Conservation (phyloP, 306 rosid genomes). For the Rosa multiflora region DNA sequence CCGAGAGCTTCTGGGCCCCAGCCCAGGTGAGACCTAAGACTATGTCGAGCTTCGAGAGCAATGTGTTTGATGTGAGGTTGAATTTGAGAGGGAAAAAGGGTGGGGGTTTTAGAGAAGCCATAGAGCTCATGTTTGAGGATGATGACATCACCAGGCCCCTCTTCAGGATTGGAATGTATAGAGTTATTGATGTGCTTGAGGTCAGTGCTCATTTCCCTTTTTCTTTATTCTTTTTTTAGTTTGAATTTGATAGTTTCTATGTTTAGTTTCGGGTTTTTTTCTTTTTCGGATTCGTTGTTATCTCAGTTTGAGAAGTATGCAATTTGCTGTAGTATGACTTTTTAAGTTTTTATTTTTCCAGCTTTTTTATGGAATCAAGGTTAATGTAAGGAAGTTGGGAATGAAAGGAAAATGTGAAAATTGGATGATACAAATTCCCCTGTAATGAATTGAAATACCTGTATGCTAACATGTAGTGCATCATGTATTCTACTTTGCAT, state of each 20-base stretch:
- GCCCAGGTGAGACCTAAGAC: constrained; percentile 23
- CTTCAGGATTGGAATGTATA: constrained; percentile 57
- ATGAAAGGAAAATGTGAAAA: background rate
- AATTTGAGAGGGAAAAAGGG: constrained; percentile 82
- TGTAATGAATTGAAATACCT: background rate
- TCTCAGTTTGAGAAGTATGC: background rate
- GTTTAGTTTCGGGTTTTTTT: background rate
- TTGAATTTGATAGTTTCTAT: background rate
- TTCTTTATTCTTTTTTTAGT: background rate
- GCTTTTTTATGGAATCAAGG: background rate
- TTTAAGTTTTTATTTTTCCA: too few species aligned
- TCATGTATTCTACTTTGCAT: too few species aligned
- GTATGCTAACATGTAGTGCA: too few species aligned
- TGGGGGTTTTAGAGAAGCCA: constrained; percentile 60
- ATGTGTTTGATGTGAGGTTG: constrained; percentile 70
- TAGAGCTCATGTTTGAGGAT: constrained; percentile 89
- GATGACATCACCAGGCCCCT: constrained; percentile 55
- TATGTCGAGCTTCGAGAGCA: constrained; percentile 22
- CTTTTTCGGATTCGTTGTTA: background rate
- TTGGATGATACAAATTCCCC: background rate
- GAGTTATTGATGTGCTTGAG: constrained; percentile 85
- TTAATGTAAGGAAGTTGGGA: background rate
- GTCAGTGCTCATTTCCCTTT: constrained; percentile 34
- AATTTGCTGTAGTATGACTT: background rate
- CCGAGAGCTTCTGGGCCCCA: constrained; percentile 59